These are phyloP conservation scores for Populus alba DNA, from an alignment of 345 rosid genomes.

Conservation along the genomic window DNA sequence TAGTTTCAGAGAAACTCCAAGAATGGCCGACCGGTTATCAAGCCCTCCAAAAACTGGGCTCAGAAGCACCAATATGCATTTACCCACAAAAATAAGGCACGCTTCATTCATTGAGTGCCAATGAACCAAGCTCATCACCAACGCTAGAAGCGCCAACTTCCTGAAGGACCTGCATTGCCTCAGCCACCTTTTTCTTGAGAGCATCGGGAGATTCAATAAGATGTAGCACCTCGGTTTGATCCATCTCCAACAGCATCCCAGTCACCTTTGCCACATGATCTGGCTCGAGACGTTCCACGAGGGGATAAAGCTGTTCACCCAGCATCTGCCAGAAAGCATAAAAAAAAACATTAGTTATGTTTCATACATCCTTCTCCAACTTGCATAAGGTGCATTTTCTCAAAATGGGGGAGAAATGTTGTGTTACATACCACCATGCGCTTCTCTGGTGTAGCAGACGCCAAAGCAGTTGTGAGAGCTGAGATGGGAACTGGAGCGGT, in stretches of 20 bases:
- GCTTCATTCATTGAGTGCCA: slow-evolving; percentile 28
- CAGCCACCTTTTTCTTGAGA: slow-evolving; percentile 57
- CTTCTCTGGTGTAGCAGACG: slow-evolving; percentile 42
- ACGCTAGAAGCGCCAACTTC: slow-evolving; percentile 30
- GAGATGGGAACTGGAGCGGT: slow-evolving; percentile 33
- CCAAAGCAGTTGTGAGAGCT: slow-evolving; percentile 55
- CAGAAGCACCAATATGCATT: not conserved
- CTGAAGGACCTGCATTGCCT: slow-evolving; percentile 63
- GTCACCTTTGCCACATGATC: slow-evolving; percentile 62
- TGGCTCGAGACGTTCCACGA: slow-evolving; percentile 56
- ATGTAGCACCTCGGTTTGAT: slow-evolving; percentile 62
- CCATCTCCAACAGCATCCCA: slow-evolving; percentile 81
- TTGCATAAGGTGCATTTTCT: not conserved
- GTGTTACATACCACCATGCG: slow-evolving; percentile 17
- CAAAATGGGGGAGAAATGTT: not conserved
- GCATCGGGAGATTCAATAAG: slow-evolving; percentile 73
- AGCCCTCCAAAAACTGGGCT: slow-evolving; percentile 20
- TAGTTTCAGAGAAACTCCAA: not conserved
- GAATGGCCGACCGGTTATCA: slow-evolving; percentile 5
- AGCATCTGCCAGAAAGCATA: slow-evolving; percentile 42
- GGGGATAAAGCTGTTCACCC: slow-evolving; percentile 72
- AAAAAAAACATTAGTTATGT: not conserved
- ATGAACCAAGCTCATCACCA: slow-evolving; percentile 36
- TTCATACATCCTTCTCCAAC: not conserved
- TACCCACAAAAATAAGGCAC: not conserved